A percentile compares a stretch with the other conserved stretches of the same genome.
These are phyloP conservation scores for Taphrina wiesneri DNA, from an alignment of 1,139 yeast species.

Conservation along the genomic window DNA sequence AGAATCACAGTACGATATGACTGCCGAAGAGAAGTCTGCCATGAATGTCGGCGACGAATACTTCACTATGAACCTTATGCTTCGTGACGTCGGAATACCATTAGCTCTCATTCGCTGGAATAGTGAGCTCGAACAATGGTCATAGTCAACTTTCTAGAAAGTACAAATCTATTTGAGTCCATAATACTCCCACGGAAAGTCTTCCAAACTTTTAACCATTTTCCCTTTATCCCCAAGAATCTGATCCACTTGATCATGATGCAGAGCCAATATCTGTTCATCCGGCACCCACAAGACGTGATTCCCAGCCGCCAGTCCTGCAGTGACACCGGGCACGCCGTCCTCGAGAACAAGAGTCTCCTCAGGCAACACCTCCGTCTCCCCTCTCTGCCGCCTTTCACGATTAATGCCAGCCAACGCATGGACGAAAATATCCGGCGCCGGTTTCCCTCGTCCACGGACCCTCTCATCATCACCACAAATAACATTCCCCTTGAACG, in stretches of 20 bases:
- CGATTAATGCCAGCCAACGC: slow-evolving; percentile 71
- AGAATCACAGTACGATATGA: slow-evolving; percentile 3
- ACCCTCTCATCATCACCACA: slow-evolving; percentile 87
- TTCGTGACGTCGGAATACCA: slow-evolving; percentile 7
- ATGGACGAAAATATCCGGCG: slow-evolving; percentile 85
- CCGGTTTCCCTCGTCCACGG: slow-evolving; percentile 84
- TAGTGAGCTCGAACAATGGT: slow-evolving; percentile 8
- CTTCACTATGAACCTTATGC: slow-evolving; percentile 18
- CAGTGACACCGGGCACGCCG: slow-evolving; percentile 82
- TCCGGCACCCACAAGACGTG: slow-evolving; percentile 92
- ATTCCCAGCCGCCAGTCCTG: slow-evolving; percentile 84
- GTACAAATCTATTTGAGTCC: neutral
- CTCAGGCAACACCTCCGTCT: slow-evolving; percentile 56
- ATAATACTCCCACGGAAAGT: slow-evolving; percentile 13
- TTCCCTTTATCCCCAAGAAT: slow-evolving; percentile 49
- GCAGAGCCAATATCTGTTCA: slow-evolving; percentile 59
- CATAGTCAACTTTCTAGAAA: neutral
- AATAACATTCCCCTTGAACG: slow-evolving; percentile 59
- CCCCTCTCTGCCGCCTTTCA: slow-evolving; percentile 44
- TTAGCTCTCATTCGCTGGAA: slow-evolving; percentile 15
- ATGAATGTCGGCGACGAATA: slow-evolving; percentile 8
- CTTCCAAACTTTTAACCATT: slow-evolving; percentile 10
- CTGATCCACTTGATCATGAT: slow-evolving; percentile 50
- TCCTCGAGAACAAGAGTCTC: slow-evolving; percentile 93
- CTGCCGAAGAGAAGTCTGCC: slow-evolving; percentile 6